Evolutionary conservation across 2,329 filamentous ascomycete species (phyloP), one percentile per base, ranked within the genome.

Genomic region (Paecilomyces sp.): DNA sequence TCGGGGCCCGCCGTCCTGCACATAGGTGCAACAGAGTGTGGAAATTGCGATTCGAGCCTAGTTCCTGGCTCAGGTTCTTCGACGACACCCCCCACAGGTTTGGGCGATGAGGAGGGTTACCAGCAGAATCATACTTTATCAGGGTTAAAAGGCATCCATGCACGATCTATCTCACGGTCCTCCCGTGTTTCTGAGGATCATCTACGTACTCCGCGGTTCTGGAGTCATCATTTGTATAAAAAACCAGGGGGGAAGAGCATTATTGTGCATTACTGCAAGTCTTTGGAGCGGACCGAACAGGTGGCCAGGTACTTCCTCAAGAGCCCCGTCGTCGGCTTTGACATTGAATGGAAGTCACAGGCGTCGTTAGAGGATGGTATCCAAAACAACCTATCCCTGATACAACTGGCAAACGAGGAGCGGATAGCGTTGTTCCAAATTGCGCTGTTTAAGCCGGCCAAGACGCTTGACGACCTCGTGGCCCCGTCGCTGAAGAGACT

Each of bases 341-440:
- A 97, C 68, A 82, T 97, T 62, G 93, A 97, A 76, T 97, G 93
- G 92, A 81, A 85, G 57, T 64, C 79, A 1, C 77, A 82, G 5
- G 80, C 85, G 0, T 76, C 70, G 5, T 79, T 71, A 22, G 66
- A 64, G 7, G 71, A 80, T 2, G 79, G 80, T 2, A 75, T 86
- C 3, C 88, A 89, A 64, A 79, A 82, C 57, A 91, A 92, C 62
- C 84, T 95, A 6, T 92, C 90, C 0, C 75, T 97, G 41, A 88
- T 97, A 52, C 93, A 97, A 73, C 73, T 97, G 24, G 91, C 92
- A 0, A 89, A 86, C 61, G 84, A 89, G 52, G 85, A 88, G 62
- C 88, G 86, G 13, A 88, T 97, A 55, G 91, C 82, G 0, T 81
- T 97, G 0, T 92, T 96, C 65, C 93, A 97, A 65, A 74, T 96